Base-by-base conservation (phyloP, 352 stramenopile genomes). In the Pythium insidiosum region DNA sequence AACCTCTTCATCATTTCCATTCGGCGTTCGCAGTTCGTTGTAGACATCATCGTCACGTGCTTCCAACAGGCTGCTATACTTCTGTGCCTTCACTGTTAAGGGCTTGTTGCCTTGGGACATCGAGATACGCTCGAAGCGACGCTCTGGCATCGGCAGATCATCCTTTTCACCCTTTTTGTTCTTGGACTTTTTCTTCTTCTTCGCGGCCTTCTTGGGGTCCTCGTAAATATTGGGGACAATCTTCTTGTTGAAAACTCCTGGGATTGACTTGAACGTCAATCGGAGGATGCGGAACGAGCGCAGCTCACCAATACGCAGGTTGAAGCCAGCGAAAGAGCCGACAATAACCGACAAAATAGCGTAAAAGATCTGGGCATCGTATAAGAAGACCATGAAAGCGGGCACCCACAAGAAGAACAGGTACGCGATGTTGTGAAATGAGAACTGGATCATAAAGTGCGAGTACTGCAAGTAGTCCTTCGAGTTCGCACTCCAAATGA, bases 341-440 rank as follows among this genome's bases (percentile, higher is more conserved):
- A 81, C 79, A 22, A 93, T 49, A 11, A 93, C 80, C 0, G 69
- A 85, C 33, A 90, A 51, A 26, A 93, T 57, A 15, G 77, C 68
- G 62, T 90, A 93, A 57, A 89, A 90, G 48, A 93, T 89, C 59
- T 93, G 80, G 31, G 72, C 66, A 45, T 93, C 80, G 61, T 90
- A 93, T 66, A 90, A 78, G 52, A 87, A 88, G 21, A 93, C 80
- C 45, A 90, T 77, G 42, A 82, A 88, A 5, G 75, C 63, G 20
- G 80, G 80, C 19, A 90, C 67, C 80, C 80, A 93, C 38, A 93
- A 50, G 54, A 87, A 88, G 10, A 88, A 31, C 23, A 93, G 77
- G 58, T 88, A 93, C 19, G 82, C 41, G 44, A 93, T 78, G 70
- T 93, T 90, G 74, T 90, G 78, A 51, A 84, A 88, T 34, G 66